A percentile compares a stretch with the other conserved stretches of the same genome.
Evolutionary conservation across 179 eudicot genomes (phyloP).

Genomic region (Beta macrorhiza): DNA sequence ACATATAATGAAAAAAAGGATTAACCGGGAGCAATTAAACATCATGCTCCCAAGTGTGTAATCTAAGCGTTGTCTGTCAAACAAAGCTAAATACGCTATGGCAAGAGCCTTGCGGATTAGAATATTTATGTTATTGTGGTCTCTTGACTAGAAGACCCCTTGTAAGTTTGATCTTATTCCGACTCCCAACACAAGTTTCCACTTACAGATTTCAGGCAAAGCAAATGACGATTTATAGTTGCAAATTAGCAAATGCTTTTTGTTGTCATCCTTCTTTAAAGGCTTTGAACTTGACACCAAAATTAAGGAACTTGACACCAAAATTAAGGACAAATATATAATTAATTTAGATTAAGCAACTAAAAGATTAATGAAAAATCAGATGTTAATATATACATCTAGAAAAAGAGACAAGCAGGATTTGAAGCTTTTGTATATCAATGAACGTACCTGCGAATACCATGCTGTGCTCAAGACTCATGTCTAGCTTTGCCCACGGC

Average conservation of each 20-base stretch:
- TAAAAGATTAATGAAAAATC: neutral
- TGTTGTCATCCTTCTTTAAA: neutral
- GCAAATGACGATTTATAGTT: neutral
- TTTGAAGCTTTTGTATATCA: neutral
- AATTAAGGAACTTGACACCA: neutral
- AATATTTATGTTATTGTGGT: neutral
- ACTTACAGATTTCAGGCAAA: too few species aligned
- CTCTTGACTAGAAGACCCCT: neutral
- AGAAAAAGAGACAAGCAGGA: neutral
- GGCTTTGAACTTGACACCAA: neutral
- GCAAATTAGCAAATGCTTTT: neutral
- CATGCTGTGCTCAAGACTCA: conserved; percentile 3
- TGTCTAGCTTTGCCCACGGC: conserved; percentile 60
- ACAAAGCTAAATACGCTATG: neutral
- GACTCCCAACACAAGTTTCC: neutral
- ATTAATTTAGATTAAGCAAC: neutral
- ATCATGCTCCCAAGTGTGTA: too few species aligned
- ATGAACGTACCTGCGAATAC: conserved; percentile 21
- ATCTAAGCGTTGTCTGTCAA: too few species aligned
- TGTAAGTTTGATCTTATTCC: neutral
- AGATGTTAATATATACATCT: neutral
- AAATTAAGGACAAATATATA: neutral
- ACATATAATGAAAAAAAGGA: too few species aligned
- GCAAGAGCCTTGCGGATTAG: neutral
- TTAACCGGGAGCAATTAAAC: too few species aligned